These are phyloP conservation scores for Lanzia echinophila DNA, from an alignment of 2,329 filamentous ascomycete species.

Conservation along the genomic window DNA sequence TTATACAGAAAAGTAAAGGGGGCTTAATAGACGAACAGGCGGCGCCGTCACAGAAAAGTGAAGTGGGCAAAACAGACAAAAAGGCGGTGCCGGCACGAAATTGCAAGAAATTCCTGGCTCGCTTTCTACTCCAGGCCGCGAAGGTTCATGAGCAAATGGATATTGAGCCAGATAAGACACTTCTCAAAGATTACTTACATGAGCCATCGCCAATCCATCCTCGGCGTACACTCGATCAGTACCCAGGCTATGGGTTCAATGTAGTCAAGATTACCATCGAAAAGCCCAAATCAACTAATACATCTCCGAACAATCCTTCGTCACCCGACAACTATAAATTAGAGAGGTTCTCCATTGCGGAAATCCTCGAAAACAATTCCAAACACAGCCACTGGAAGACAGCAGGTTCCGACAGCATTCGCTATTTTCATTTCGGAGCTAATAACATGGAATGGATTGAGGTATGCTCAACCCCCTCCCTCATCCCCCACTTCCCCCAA, in stretches of 20 bases:
- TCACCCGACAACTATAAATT: background rate
- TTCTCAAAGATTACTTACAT: constrained; percentile 17
- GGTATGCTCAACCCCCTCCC: background rate
- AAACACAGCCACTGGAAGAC: constrained; percentile 1
- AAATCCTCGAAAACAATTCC: background rate
- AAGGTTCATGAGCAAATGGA: constrained; percentile 21
- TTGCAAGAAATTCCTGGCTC: background rate
- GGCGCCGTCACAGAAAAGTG: background rate
- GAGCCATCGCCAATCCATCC: constrained; percentile 34
- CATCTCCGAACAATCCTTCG: background rate
- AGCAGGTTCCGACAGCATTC: constrained; percentile 1
- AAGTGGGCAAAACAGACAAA: background rate
- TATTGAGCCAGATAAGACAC: constrained; percentile 17
- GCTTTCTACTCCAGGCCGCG: constrained; percentile 17
- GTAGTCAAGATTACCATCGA: constrained; percentile 7
- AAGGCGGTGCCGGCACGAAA: background rate
- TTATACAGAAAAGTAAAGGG: background rate
- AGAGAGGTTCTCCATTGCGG: background rate
- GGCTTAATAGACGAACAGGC: background rate
- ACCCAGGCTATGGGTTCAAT: constrained; percentile 5
- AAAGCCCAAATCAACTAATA: background rate
- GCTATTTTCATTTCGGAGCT: constrained; percentile 20
- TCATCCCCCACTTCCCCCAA: background rate
- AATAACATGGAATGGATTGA: constrained; percentile 23
- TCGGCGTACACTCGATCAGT: constrained; percentile 40